A percentile compares a stretch with the other conserved stretches of the same genome.
These are phyloP conservation scores for Triglochin maritima DNA, from an alignment of 106 monocot species.

Conservation along the genomic window DNA sequence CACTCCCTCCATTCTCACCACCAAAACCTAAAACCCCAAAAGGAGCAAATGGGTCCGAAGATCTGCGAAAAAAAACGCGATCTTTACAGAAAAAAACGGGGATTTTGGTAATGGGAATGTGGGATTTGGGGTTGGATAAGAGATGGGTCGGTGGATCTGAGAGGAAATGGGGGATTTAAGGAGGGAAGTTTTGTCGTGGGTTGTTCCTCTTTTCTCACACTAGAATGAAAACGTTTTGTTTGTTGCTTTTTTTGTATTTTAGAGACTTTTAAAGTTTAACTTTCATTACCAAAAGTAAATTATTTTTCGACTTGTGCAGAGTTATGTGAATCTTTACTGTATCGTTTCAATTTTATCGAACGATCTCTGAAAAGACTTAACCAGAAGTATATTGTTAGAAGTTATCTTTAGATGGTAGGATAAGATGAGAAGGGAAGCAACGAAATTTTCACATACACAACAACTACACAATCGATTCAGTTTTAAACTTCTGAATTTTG, in stretches of 20 bases:
- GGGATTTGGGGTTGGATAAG: background rate
- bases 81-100: background rate
- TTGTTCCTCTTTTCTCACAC: background rate
- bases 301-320: background rate
- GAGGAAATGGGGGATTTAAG: background rate
- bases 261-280: background rate
- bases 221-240: background rate
- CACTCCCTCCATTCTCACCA: conserved; percentile 6
- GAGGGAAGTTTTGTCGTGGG: background rate
- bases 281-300: background rate
- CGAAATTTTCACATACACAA: too few relatives aligned
- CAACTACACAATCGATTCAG: too few relatives aligned
- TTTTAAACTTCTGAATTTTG: too few relatives aligned
- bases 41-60: background rate
- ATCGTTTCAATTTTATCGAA: too few relatives aligned
- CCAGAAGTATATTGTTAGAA: too few relatives aligned
- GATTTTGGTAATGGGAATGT: background rate
- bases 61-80: background rate
- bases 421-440: too few relatives aligned
- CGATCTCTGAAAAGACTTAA: too few relatives aligned
- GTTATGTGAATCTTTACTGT: too few relatives aligned
- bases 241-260: background rate
- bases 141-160: background rate
- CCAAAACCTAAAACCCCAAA: background rate
- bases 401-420: too few relatives aligned